Evolutionary conservation across 768 basidiomycete genomes (phyloP).

Genomic region (Auriscalpium microsporum): DNA sequence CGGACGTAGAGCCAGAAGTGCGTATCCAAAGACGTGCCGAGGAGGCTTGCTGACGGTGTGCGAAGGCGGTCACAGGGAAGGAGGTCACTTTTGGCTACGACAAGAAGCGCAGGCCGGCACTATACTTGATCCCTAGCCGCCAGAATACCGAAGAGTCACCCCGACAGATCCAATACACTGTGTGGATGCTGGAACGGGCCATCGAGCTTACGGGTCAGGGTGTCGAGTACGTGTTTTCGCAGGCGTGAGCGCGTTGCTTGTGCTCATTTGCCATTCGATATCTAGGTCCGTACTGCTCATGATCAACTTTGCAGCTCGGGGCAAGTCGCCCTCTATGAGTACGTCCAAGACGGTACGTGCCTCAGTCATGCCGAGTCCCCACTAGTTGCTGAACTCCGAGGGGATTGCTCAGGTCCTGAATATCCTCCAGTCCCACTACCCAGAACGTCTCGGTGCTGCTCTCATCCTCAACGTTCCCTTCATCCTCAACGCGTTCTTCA

Average conservation of each 20-base stretch:
- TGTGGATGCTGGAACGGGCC: slow-evolving; percentile 72
- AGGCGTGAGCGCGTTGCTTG: not conserved
- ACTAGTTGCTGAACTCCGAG: not conserved
- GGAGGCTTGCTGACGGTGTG: not conserved
- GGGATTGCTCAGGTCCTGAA: slow-evolving; percentile 19
- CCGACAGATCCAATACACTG: slow-evolving; percentile 62
- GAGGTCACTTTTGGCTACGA: slow-evolving; percentile 74
- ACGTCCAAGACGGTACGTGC: slow-evolving; percentile 29
- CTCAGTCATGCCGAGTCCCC: not conserved
- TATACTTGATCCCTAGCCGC: slow-evolving; percentile 59
- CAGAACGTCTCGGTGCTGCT: slow-evolving; percentile 72
- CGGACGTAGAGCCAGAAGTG: slow-evolving; percentile 69
- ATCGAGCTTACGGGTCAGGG: slow-evolving; percentile 75
- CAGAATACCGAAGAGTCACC: slow-evolving; percentile 71
- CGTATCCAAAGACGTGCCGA: slow-evolving; percentile 8
- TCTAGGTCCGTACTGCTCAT: slow-evolving; percentile 58
- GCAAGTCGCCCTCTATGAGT: slow-evolving; percentile 43
- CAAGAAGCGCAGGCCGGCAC: slow-evolving; percentile 48
- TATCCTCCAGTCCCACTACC: slow-evolving; percentile 78
- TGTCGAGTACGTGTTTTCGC: slow-evolving; percentile 52
- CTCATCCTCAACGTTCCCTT: slow-evolving; percentile 79
- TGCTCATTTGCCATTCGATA: not conserved
- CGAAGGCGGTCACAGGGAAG: slow-evolving; percentile 74
- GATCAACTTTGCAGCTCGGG: slow-evolving; percentile 70
- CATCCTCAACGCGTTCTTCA: slow-evolving; percentile 66